Evolutionary conservation across 352 stramenopile species (phyloP).

Genomic region (Globisporangium abappressorium): DNA sequence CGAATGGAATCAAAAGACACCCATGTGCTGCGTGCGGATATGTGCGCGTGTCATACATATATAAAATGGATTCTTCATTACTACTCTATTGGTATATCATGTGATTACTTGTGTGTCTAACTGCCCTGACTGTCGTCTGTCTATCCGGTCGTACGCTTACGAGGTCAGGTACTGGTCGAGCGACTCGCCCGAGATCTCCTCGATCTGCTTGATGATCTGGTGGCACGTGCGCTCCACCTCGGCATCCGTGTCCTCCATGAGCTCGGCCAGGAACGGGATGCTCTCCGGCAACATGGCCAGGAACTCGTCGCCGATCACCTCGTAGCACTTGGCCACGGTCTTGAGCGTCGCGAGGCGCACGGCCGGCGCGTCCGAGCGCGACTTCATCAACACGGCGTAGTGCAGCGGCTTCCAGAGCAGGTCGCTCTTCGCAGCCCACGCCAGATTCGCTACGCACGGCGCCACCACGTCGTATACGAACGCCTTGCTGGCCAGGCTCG

Average conservation of each 20-base stretch:
- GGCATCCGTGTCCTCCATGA: conserved; percentile 85
- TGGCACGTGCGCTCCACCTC: conserved; percentile 85
- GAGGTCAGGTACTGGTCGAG: conserved; percentile 86
- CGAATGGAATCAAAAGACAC: background rate
- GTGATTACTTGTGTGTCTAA: background rate
- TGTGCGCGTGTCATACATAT: background rate
- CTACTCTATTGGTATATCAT: background rate
- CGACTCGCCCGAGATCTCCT: conserved; percentile 87
- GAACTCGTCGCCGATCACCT: conserved; percentile 87
- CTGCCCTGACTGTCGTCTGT: background rate
- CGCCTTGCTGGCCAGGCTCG: conserved; percentile 25
- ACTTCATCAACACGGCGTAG: conserved; percentile 88
- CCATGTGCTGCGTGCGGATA: background rate
- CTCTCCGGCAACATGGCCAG: conserved; percentile 87
- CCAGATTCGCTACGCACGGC: conserved; percentile 72
- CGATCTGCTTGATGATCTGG: conserved; percentile 88
- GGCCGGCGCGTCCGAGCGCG: conserved; percentile 50
- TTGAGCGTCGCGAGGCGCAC: conserved; percentile 78
- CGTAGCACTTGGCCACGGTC: conserved; percentile 83
- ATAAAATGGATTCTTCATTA: background rate
- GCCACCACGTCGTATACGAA: conserved; percentile 74
- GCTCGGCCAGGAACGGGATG: conserved; percentile 86
- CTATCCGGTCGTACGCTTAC: conserved; percentile 16
- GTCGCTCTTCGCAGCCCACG: conserved; percentile 85
- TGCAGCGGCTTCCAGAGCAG: conserved; percentile 88